These are phyloP conservation scores for Cladosporium sp. DNA, from an alignment of 2,329 filamentous ascomycete species.

Conservation along the genomic window DNA sequence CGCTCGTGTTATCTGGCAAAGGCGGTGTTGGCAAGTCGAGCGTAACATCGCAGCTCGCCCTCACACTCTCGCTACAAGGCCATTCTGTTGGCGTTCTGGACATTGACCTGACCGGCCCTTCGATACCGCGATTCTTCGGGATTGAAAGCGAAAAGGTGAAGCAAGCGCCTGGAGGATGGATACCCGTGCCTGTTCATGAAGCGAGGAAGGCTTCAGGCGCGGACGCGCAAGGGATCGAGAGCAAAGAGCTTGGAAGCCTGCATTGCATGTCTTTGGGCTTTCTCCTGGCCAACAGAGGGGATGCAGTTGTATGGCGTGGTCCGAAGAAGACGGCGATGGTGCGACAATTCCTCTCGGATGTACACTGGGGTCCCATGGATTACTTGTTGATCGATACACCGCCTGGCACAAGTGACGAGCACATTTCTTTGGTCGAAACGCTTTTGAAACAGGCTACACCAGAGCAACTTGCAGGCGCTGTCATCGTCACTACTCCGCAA, in stretches of 20 bases:
- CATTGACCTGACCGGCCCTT: slow-evolving; percentile 91
- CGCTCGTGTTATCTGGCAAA: slow-evolving; percentile 88
- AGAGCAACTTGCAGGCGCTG: slow-evolving; percentile 73
- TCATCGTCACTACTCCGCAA: slow-evolving; percentile 94
- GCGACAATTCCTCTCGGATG: slow-evolving; percentile 86
- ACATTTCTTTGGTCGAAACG: slow-evolving; percentile 86
- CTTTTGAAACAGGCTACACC: slow-evolving; percentile 37
- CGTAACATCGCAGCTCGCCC: slow-evolving; percentile 90
- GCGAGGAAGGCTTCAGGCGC: slow-evolving; percentile 31
- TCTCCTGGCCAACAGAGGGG: slow-evolving; percentile 71
- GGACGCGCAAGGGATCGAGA: slow-evolving; percentile 13
- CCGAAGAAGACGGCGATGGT: slow-evolving; percentile 99
- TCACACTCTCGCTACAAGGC: slow-evolving; percentile 78
- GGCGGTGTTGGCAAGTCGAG: slow-evolving; percentile 97
- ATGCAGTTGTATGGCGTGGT: slow-evolving; percentile 94
- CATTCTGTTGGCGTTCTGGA: slow-evolving; percentile 92
- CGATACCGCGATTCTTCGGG: slow-evolving; percentile 89
- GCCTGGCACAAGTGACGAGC: slow-evolving; percentile 92
- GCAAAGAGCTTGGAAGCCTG: slow-evolving; percentile 51
- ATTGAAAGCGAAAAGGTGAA: slow-evolving; percentile 85
- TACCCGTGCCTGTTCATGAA: slow-evolving; percentile 77
- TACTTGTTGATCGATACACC: slow-evolving; percentile 94
- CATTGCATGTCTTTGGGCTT: slow-evolving; percentile 92
- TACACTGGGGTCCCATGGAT: slow-evolving; percentile 81
- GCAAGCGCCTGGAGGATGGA: slow-evolving; percentile 86